Percentiles rank a stretch among this genome's conserved stretches.
phyloP scores from a whole-genome alignment of 352 stramenopile genomes.

The Globisporangium perplexum region DNA sequence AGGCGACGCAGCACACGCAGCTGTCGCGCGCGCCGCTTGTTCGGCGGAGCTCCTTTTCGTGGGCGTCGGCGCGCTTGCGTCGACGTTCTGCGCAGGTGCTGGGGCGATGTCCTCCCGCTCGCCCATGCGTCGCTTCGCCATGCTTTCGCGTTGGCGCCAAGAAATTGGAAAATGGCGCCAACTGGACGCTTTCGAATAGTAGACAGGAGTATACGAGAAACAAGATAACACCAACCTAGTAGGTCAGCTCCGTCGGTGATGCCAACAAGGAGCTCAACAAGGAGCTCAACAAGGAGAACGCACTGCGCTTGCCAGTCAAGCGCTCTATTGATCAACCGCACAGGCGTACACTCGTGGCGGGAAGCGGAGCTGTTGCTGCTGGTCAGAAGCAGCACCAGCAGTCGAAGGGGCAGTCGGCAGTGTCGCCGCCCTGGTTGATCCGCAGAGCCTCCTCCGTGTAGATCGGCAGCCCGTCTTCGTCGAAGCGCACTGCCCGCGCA shows the following conservation, averaged over 20 bases:
- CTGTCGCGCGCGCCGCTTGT: background rate
- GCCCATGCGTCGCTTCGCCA: background rate
- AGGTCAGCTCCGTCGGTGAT: too few species aligned
- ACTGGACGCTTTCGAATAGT: background rate
- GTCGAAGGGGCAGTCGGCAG: conserved; percentile 85
- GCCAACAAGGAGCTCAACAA: too few species aligned
- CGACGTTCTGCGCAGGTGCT: background rate
- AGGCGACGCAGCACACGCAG: background rate
- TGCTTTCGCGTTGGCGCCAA: background rate
- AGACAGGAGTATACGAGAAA: background rate
- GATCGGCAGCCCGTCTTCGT: conserved; percentile 83
- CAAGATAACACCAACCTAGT: background rate
- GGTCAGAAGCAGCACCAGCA: conserved; percentile 88
- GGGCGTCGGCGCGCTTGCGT: background rate
- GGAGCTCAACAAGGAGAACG: background rate
- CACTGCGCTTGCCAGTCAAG: background rate
- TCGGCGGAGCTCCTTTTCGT: background rate
- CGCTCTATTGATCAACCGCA: background rate
- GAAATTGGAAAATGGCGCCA: background rate
- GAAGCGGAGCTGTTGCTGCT: background rate
- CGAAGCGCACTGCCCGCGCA: conserved; percentile 58
- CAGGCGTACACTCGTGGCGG: background rate
- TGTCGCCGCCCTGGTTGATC: conserved; percentile 79
- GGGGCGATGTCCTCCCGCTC: background rate
- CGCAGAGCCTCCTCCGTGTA: conserved; percentile 81